Evolutionary conservation across 352 stramenopile genomes (phyloP).

Genomic region (Phytophthora megakarya): DNA sequence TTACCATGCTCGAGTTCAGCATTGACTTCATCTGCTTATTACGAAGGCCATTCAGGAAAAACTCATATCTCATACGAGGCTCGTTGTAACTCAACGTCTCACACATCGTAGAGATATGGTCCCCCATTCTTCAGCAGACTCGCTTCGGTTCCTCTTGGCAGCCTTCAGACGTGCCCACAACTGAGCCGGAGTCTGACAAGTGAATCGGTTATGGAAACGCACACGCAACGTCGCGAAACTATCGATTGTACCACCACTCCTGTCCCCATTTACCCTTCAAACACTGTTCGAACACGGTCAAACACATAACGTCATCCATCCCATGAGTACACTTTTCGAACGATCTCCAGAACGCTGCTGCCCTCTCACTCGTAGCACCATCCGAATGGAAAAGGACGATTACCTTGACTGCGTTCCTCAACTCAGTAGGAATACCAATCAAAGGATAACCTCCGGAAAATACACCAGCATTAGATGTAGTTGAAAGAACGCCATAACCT

Average conservation of each 20-base stretch:
- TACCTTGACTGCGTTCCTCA: too few species aligned
- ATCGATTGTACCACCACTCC: conserved; percentile 12
- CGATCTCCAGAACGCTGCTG: conserved; percentile 3
- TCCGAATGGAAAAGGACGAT: conserved; percentile 14
- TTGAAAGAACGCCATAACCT: too few species aligned
- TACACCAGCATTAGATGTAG: too few species aligned
- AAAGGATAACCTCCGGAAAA: too few species aligned
- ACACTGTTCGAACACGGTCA: conserved; percentile 3
- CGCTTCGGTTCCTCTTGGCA: background rate
- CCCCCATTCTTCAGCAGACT: conserved; percentile 12
- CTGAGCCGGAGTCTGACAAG: background rate
- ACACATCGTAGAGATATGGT: background rate
- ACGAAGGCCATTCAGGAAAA: background rate
- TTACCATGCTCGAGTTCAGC: conserved; percentile 3
- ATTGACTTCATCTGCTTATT: background rate
- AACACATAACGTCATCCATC: background rate
- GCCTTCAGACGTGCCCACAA: background rate
- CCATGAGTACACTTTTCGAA: conserved; percentile 3
- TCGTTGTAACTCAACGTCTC: conserved; percentile 2
- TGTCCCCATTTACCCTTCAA: conserved; percentile 1
- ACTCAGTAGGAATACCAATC: background rate
- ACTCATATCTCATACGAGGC: conserved; percentile 11
- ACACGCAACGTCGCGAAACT: background rate
- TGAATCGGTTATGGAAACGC: conserved; percentile 4
- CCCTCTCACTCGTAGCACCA: background rate